A percentile compares a stretch with the other conserved stretches of the same genome.
These are phyloP conservation scores for Trypanosoma avium DNA, from an alignment of 208 protist species.

Conservation along the genomic window DNA sequence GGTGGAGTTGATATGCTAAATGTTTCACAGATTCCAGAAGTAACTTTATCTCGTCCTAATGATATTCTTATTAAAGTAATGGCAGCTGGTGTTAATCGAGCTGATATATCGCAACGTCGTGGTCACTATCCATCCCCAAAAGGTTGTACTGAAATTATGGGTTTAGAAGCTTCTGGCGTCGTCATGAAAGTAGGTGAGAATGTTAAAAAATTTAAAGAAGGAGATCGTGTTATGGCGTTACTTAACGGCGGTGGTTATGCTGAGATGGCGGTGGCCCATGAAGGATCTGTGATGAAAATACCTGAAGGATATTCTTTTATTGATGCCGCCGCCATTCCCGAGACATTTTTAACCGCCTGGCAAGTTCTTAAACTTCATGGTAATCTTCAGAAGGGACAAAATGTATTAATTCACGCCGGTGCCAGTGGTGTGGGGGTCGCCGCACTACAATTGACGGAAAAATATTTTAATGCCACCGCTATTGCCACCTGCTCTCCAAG, in stretches of 20 bases:
- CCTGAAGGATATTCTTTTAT: constrained; percentile 82
- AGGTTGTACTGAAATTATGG: constrained; percentile 77
- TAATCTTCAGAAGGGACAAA: constrained; percentile 54
- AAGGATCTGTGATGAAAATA: constrained; percentile 76
- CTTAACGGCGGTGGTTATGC: constrained; percentile 91
- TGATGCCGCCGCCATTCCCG: constrained; percentile 89
- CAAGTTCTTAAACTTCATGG: constrained; percentile 81
- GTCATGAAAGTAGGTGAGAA: constrained; percentile 60
- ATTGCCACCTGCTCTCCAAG: constrained; percentile 58
- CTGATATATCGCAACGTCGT: constrained; percentile 74
- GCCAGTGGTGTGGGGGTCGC: constrained; percentile 90
- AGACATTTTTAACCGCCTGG: constrained; percentile 93
- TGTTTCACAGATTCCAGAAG: constrained; percentile 47
- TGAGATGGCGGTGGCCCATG: constrained; percentile 82
- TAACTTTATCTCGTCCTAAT: constrained; percentile 27
- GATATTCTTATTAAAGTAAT: constrained; percentile 88
- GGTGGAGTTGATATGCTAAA: constrained; percentile 60
- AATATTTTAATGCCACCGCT: constrained; percentile 67
- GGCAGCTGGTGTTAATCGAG: constrained; percentile 88
- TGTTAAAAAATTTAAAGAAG: constrained; percentile 72
- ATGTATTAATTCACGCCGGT: constrained; percentile 86
- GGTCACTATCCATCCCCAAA: constrained; percentile 89
- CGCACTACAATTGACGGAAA: constrained; percentile 78
- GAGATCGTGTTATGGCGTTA: constrained; percentile 87
- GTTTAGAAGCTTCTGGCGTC: constrained; percentile 90